Evolutionary conservation across 2,329 filamentous ascomycete genomes (phyloP).

Genomic region (Chrysosphaeria jannelii): DNA sequence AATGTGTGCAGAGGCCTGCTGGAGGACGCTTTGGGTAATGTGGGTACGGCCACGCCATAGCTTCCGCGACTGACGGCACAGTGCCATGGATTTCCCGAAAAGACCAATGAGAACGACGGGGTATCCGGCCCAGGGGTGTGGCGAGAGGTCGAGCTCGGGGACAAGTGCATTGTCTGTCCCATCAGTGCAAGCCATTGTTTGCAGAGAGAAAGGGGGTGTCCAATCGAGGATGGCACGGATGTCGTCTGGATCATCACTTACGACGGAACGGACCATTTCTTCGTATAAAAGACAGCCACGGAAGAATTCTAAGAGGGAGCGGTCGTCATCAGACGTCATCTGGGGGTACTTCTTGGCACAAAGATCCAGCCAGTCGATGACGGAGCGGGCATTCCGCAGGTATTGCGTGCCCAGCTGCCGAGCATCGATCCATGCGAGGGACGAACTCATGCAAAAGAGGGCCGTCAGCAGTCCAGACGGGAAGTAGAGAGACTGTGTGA

Average conservation of each 20-base stretch:
- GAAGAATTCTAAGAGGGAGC: constrained; percentile 10
- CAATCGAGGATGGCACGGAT: constrained; percentile 4
- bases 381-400: constrained; percentile 5
- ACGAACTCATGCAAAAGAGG: constrained; percentile 12
- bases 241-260: constrained; percentile 9
- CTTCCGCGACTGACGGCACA: constrained; percentile 10
- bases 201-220: background rate
- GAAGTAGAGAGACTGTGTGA: constrained; percentile 3
- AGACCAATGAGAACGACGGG: constrained; percentile 9
- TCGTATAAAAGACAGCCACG: constrained; percentile 12
- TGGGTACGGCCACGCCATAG: constrained; percentile 5
- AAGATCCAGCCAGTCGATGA: constrained; percentile 4
- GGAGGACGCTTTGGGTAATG: constrained; percentile 6
- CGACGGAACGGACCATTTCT: constrained; percentile 11
- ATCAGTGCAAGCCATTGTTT: too few relatives aligned
- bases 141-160: constrained; percentile 1
- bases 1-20: constrained; percentile 7
- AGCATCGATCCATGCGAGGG: constrained; percentile 12
- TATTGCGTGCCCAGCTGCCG: constrained; percentile 6
- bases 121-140: constrained; percentile 12
- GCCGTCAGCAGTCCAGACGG: constrained; percentile 11
- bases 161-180: background rate
- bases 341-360: background rate
- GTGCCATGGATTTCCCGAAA: constrained; percentile 9
- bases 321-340: constrained; percentile 5